phyloP scores from a whole-genome alignment of 768 basidiomycete species.

The Lyophyllum semitale region DNA sequence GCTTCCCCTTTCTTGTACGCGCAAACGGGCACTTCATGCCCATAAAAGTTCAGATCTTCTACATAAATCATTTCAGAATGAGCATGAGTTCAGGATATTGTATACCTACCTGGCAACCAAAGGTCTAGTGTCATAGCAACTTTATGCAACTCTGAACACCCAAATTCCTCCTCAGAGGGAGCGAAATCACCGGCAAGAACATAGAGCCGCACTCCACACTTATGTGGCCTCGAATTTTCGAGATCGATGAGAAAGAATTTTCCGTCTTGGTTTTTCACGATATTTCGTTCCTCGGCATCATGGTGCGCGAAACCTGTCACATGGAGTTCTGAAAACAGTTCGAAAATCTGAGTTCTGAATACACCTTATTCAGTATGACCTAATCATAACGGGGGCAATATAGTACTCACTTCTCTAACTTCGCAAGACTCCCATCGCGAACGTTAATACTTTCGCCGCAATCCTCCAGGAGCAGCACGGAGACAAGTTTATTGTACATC shows the following conservation, averaged over 20 bases:
- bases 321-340: background rate
- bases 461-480: background rate
- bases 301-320: background rate
- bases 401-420: background rate
- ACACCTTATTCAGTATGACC: background rate
- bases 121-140: background rate
- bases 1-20: background rate
- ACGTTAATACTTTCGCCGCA: background rate
- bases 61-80: background rate
- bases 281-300: background rate
- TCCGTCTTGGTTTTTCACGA: background rate
- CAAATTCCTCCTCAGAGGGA: background rate
- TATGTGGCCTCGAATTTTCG: background rate
- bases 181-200: background rate
- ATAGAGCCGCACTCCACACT: background rate
- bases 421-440: background rate
- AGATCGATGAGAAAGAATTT: background rate
- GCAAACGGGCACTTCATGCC: background rate
- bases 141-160: background rate
- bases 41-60: background rate
- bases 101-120: background rate
- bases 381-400: background rate
- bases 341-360: background rate
- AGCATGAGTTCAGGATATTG: background rate
- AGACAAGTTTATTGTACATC: background rate